Conservation (phyloP, 345 rosid species). For the Ceriops zippeliana region DNA sequence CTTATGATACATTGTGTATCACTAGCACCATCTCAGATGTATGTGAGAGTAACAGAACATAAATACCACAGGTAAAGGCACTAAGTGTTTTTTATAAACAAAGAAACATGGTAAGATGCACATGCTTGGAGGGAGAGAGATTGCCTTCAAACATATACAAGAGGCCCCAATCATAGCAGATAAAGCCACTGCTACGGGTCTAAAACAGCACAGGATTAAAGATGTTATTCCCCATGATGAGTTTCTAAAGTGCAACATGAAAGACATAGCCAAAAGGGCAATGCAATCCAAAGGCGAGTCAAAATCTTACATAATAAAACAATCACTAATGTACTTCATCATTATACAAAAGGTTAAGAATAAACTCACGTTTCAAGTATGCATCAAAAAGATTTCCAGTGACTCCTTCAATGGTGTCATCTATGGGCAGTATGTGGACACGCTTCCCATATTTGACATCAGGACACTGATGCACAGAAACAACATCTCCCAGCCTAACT, state of each 20-base stretch:
- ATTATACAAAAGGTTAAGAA: constrained; percentile 5
- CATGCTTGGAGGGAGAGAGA: too few relatives aligned
- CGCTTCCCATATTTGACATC: constrained; percentile 94
- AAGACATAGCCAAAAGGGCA: not conserved
- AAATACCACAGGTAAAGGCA: too few relatives aligned
- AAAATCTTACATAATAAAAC: not conserved
- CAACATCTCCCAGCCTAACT: constrained; percentile 87
- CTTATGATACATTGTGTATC: too few relatives aligned
- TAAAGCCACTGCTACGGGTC: too few relatives aligned
- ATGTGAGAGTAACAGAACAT: too few relatives aligned
- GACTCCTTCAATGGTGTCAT: constrained; percentile 88
- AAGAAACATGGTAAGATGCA: too few relatives aligned
- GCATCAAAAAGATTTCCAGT: constrained; percentile 93
- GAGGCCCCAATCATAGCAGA: not conserved
- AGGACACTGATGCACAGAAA: constrained; percentile 84
- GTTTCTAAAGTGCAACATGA: too few relatives aligned
- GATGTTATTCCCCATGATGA: too few relatives aligned
- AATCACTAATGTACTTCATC: too few relatives aligned
- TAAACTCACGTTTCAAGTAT: constrained; percentile 78
- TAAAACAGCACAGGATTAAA: too few relatives aligned
- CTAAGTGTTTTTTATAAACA: too few relatives aligned
- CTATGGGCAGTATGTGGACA: constrained; percentile 87
- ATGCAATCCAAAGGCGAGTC: not conserved
- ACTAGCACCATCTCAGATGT: too few relatives aligned
- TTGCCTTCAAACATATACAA: not conserved